Base-by-base conservation (phyloP, 176 grass and related monocot species). In the Hordeum marinum region DNA sequence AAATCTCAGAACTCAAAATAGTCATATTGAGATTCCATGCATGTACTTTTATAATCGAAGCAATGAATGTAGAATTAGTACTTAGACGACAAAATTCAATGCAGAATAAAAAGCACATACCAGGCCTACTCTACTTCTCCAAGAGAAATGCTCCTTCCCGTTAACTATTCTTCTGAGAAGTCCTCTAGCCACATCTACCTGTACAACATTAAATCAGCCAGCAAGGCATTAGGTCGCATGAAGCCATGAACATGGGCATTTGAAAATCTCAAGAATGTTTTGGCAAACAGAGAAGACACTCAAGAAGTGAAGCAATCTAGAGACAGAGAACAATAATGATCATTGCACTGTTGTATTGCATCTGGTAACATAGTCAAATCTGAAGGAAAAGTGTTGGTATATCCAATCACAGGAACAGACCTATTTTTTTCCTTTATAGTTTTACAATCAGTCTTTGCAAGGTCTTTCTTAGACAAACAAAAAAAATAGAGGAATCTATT, bases 51-150 rank as follows among this genome's bases (percentile, higher is more conserved):
- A 41, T 43, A n/a, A 57, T 29, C 31, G 14, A 48, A 71, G 24
- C 15, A 41, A 54, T 9, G 11, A 87, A 80, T 84, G 18, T 3
- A 37, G 14, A 46, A 60, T 23, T 18, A 46, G 37, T 83, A 75
- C 74, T 68, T 36, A 27, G 55, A 27, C 72, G 6, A 82, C 4
- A 82, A 63, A 34, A 64, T 45, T 39, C 11, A 82, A 68, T 45
- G 48, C 13, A 79, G 20, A 58, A 77, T 5, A 74, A 80, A 36
- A 79, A 32, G 20, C 84, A 68, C 89, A 80, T 90, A 95, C 96
- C 96, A 95, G 83, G 52, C 93, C 96, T 85, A 90, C 91, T 90
- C 96, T 94, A 85, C 93, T 92, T 81, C 91, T 98, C 96, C 96
- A 98, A 85, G 85, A 94, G 78, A 98, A 98, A 25, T 64, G 76